phyloP scores from a whole-genome alignment of 352 stramenopile genomes.

The Heterotrichella gracilis region DNA sequence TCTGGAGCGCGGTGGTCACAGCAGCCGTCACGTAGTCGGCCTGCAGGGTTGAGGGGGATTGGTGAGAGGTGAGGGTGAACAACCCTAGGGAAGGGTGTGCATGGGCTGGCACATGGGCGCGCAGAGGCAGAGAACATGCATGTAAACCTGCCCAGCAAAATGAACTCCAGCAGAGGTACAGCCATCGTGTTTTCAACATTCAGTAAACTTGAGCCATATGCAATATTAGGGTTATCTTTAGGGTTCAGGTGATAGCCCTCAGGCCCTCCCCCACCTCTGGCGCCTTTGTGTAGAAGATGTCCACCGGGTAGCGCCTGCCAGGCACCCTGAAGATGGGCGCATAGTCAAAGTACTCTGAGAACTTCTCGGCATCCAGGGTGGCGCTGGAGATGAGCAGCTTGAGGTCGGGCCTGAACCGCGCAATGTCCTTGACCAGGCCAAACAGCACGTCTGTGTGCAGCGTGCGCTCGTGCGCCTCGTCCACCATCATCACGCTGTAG shows the following conservation, averaged over 20 bases:
- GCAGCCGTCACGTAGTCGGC: constrained; percentile 85
- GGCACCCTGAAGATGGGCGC: constrained; percentile 92
- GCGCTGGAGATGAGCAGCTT: constrained; percentile 82
- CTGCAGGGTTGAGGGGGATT: no score
- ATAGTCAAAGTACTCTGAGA: constrained; percentile 91
- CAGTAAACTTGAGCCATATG: no score
- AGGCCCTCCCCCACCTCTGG: no score
- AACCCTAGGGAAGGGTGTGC: no score
- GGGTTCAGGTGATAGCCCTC: no score
- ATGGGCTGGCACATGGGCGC: no score
- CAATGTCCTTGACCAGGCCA: constrained; percentile 88
- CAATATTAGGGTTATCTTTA: no score
- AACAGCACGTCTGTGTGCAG: constrained; percentile 94
- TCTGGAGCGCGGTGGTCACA: constrained; percentile 84
- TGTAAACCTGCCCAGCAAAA: no score
- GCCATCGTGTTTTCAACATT: no score
- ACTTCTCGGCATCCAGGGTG: constrained; percentile 88
- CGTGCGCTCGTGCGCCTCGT: constrained; percentile 91
- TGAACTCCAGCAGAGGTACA: no score
- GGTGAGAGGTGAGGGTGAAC: no score
- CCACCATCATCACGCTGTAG: constrained; percentile 90
- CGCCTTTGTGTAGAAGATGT: constrained; percentile 84
- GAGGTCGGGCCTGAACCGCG: constrained; percentile 66
- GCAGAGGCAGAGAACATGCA: no score
- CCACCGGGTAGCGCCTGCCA: constrained; percentile 62